Evolutionary conservation across 805 yeast genomes (phyloP).

Genomic region (Candida palmyrensis): DNA sequence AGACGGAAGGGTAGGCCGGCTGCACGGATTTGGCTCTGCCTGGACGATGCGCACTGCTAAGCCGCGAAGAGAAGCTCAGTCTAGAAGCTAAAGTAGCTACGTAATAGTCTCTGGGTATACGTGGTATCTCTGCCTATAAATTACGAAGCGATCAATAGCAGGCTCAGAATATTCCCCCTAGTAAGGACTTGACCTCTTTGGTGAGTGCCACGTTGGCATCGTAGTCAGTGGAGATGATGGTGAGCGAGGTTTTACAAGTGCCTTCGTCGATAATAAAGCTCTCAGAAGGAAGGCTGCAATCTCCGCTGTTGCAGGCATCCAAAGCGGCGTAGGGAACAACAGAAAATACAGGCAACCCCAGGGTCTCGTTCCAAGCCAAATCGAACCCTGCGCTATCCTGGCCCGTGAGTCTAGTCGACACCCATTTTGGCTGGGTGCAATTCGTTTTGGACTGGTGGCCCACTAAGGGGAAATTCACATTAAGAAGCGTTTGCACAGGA

Average conservation of each 20-base stretch:
- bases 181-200: constrained; percentile 8
- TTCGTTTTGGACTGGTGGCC: constrained; percentile 22
- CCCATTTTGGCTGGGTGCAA: constrained; percentile 10
- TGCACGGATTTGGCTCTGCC: too few relatives aligned
- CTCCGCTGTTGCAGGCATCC: constrained; percentile 35
- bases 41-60: too few relatives aligned
- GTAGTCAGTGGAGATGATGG: constrained; percentile 45
- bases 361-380: constrained; percentile 34
- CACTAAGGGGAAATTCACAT: constrained; percentile 29
- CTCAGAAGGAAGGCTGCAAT: constrained; percentile 42
- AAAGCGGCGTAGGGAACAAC: constrained; percentile 13
- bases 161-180: too few relatives aligned
- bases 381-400: constrained; percentile 23
- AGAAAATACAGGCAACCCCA: constrained; percentile 21
- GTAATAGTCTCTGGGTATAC: too few relatives aligned
- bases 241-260: constrained; percentile 39
- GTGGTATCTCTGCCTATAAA: too few relatives aligned
- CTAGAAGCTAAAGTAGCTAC: too few relatives aligned
- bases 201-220: constrained; percentile 27
- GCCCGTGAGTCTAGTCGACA: constrained; percentile 32
- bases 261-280: constrained; percentile 20
- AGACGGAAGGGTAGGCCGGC: too few relatives aligned
- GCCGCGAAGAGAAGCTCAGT: too few relatives aligned
- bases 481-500: constrained; percentile 18
- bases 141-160: too few relatives aligned